Base-by-base conservation (phyloP, 2,329 filamentous ascomycete genomes). In the Thermoascus crustaceus region DNA sequence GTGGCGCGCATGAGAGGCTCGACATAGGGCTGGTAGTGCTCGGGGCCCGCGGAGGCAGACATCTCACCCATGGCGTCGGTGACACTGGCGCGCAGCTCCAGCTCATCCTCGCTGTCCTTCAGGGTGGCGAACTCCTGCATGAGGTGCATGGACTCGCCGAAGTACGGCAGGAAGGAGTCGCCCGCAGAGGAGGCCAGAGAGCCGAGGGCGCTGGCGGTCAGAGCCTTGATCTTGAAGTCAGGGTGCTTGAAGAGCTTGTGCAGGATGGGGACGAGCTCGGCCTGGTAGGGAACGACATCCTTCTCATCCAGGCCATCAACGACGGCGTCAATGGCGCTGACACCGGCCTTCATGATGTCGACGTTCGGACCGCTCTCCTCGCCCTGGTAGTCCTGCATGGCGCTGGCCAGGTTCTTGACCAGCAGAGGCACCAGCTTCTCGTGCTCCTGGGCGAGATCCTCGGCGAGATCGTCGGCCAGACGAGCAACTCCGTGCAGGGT, bases 11-110 rank as follows among this genome's bases (percentile, higher is more conserved):
- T 94, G 39, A 96, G 72, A 26, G 86, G 85, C 55, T 83, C 73
- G 22, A 96, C 88, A 55, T 89, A 96, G 9, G 84, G 85, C 68
- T 94, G 80, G 72, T 96, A 96, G 31, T 82, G 73, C 57, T 85
- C 74, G 22, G 85, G 69, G 13, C 91, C 91, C 40, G 95, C 89
- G 36, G 91, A 86, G 38, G 80, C 71, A 26, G 91, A 88, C 55
- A 96, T 93, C 60, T 88, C 87, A 39, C 88, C 89, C 71, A 98
- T 83, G 16, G 88, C 80, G 66, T 98, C 91, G 49, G 85, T 87
- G 24, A 93, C 86, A 38, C 86, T 84, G 48, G 85, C 87, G 49
- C 91, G 81, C 21, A 96, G 76, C 45, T 94, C 82, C 35, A 96
- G 77, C 57, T 94, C 86, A 34, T 94, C 87, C 47, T 94, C 84